Evolutionary conservation across 1,284 basidiomycete species (phyloP), one percentile per base, ranked within the genome.

Genomic region (Entoloma clypeatum): DNA sequence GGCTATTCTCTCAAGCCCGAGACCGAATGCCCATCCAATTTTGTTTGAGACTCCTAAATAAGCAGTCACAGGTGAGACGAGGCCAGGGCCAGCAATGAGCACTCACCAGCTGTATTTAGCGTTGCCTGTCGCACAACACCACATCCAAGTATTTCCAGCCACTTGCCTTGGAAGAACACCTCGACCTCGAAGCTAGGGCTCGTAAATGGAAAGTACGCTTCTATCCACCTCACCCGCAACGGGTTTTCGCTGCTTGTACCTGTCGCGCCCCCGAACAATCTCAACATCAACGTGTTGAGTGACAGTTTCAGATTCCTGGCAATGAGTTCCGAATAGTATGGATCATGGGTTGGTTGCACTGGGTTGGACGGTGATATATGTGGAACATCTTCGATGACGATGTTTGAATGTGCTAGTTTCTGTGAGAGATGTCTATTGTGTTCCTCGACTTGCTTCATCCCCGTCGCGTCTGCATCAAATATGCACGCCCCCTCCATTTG

Each of bases 201-300:
- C 43, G 96, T 99, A 73, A 96, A 99, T 1, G 96, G 96, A 68
- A 99, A 99, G 58, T 88, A 91, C 2, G 96, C 92, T 55, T 97
- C 89, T 51, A 99, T 98, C 96, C 96, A 99, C 14, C 96, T 73
- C 19, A 99, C 86, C 44, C 79, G 74, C 43, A 99, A 67, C 17
- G 95, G 93, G 28, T 79, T 71, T 31, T 68, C 63, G 32, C 67
- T 68, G 17, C 64, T 70, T 37, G 66, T 69, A 38, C 74, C 67
- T 14, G 69, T 63, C 21, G 62, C 66, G 9, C 65, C 72, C 3
- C 86, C 85, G 59, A 99, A 99, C 22, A 99, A 70, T 36, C 77
- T 75, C 45, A 94, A 74, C 47, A 98, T 81, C 40, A 99, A 72
- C 23, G 81, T 79, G 60, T 99, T 99, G 55, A 99, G 74, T 11